Evolutionary conservation across 495 filamentous ascomycete genomes (phyloP).

Genomic region (Umbilicaria muhlenbergii): DNA sequence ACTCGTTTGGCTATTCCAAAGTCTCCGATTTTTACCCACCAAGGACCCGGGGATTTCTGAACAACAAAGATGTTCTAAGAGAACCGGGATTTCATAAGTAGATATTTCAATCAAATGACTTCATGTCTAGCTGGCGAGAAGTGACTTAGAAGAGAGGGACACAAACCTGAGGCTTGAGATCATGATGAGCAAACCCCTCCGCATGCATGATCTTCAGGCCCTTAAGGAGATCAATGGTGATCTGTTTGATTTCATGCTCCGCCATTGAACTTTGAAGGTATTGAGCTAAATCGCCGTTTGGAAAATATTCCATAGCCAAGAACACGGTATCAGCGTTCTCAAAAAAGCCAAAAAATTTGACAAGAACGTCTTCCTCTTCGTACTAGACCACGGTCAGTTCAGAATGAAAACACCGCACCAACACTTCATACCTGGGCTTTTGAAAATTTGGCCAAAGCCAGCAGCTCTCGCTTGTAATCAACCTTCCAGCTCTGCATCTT

Average conservation of each 20-base stretch:
- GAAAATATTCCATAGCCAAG: constrained; percentile 20
- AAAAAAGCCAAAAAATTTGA: constrained; percentile 7
- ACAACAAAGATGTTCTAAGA: constrained; percentile 21
- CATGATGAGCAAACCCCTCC: constrained; percentile 14
- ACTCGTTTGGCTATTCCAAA: constrained; percentile 31
- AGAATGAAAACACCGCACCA: too few species aligned
- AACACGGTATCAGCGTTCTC: constrained; percentile 5
- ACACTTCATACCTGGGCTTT: too few species aligned
- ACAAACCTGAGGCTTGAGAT: constrained; percentile 15
- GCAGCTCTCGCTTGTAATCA: too few species aligned
- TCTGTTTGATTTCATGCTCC: constrained; percentile 9
- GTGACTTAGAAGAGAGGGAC: too few species aligned
- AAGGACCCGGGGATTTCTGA: constrained; percentile 8
- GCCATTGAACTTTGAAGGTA: constrained; percentile 3
- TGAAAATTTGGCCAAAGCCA: too few species aligned
- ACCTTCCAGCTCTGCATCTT: too few species aligned
- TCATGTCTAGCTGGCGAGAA: too few species aligned
- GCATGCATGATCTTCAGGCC: constrained; percentile 17
- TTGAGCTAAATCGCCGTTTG: constrained; percentile 8
- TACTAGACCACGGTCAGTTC: too few species aligned
- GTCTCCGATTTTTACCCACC: constrained; percentile 34
- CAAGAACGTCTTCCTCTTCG: not conserved
- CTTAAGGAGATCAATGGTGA: constrained; percentile 11
- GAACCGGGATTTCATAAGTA: too few species aligned
- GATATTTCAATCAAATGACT: too few species aligned